These are phyloP conservation scores for Spatholobus suberectus DNA, from an alignment of 306 rosid species.

Conservation along the genomic window DNA sequence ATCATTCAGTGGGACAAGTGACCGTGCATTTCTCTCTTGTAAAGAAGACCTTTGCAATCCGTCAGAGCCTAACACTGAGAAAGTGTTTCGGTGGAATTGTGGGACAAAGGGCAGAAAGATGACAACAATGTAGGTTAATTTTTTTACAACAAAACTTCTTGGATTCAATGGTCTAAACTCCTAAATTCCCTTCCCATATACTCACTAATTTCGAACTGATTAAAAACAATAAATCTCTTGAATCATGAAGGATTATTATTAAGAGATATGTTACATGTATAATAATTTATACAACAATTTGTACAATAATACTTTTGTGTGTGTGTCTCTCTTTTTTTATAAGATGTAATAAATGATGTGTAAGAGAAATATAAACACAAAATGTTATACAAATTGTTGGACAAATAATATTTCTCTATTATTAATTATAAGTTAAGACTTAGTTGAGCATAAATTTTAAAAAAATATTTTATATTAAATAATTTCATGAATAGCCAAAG, in stretches of 20 bases:
- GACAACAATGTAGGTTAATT: neutral
- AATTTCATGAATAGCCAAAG: neutral
- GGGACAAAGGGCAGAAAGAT: constrained; percentile 8
- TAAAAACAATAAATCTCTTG: neutral
- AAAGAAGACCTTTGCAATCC: neutral
- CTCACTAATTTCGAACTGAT: neutral
- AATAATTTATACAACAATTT: too few relatives aligned
- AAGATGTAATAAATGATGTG: too few relatives aligned
- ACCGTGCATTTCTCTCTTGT: neutral
- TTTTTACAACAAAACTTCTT: neutral
- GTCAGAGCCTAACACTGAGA: constrained; percentile 18
- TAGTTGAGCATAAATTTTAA: neutral
- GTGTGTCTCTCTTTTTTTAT: too few relatives aligned
- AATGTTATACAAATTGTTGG: too few relatives aligned
- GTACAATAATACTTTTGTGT: too few relatives aligned
- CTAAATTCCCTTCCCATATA: neutral
- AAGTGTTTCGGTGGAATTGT: constrained; percentile 34
- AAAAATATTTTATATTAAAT: neutral
- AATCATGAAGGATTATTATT: neutral
- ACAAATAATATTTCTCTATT: too few relatives aligned
- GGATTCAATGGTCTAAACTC: neutral
- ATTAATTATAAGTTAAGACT: neutral
- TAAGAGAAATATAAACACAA: too few relatives aligned
- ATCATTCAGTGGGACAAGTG: constrained; percentile 26
- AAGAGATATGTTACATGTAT: too few relatives aligned